Evolutionary conservation across 2,329 filamentous ascomycete species (phyloP).

Genomic region (Cercospora nicotianae): DNA sequence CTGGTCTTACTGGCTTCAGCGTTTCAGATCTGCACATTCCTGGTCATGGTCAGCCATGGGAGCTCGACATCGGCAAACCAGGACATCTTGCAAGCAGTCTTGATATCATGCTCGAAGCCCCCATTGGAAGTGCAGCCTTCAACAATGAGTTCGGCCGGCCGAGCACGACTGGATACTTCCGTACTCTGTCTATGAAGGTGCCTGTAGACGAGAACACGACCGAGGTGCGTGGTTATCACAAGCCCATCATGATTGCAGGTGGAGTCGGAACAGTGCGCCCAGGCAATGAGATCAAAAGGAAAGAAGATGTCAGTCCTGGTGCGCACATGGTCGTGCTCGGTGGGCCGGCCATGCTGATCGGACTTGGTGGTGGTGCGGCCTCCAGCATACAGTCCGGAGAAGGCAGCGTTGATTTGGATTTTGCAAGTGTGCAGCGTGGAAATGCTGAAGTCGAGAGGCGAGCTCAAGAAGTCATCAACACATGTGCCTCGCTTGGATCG

Average conservation of each 20-base stretch:
- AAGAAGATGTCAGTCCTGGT: constrained; percentile 76
- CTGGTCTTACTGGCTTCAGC: constrained; percentile 87
- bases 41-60: constrained; percentile 80
- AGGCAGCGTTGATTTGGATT: constrained; percentile 88
- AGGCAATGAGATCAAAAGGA: constrained; percentile 83
- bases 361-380: constrained; percentile 90
- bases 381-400: constrained; percentile 88
- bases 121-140: constrained; percentile 90
- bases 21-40: constrained; percentile 94
- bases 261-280: constrained; percentile 90
- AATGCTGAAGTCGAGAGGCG: constrained; percentile 95
- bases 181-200: constrained; percentile 76
- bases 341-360: constrained; percentile 96
- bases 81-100: constrained; percentile 89
- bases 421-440: constrained; percentile 93
- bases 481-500: constrained; percentile 79
- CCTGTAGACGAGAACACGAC: constrained; percentile 60
- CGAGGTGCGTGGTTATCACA: constrained; percentile 89
- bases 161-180: constrained; percentile 84
- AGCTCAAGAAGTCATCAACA: constrained; percentile 97
- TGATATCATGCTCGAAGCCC: constrained; percentile 97
- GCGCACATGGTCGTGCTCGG: constrained; percentile 90
- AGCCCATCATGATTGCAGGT: constrained; percentile 97
- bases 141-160: constrained; percentile 98
- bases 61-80: constrained; percentile 84